A percentile compares a stretch with the other conserved stretches of the same genome.
phyloP scores from a whole-genome alignment of 1,139 yeast genomes.

The Saccharomyces hybrid region DNA sequence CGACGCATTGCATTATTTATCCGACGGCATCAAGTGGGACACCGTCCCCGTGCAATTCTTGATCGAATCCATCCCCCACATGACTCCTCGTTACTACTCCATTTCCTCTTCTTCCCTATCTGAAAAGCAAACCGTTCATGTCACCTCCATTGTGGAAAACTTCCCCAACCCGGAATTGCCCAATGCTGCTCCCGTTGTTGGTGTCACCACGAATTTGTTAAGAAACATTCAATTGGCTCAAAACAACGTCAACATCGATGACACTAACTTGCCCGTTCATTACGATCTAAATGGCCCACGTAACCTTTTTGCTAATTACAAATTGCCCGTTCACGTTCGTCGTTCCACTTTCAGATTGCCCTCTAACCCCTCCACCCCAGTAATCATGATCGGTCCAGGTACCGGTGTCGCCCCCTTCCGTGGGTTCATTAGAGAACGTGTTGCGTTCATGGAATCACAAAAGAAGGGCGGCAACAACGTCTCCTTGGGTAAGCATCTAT shows the following conservation, averaged over 20 bases:
- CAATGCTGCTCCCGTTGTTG: constrained; percentile 34
- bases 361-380: constrained; percentile 70
- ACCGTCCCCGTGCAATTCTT: constrained; percentile 78
- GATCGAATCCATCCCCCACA: constrained; percentile 69
- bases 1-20: constrained; percentile 58
- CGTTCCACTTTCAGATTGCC: constrained; percentile 94
- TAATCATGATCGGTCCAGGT: constrained; percentile 94
- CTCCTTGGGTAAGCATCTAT: constrained; percentile 62
- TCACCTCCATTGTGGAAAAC: constrained; percentile 87
- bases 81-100: constrained; percentile 94
- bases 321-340: constrained; percentile 86
- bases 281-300: constrained; percentile 84
- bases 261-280: constrained; percentile 38
- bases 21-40: constrained; percentile 56
- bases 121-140: constrained; percentile 66
- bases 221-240: constrained; percentile 63
- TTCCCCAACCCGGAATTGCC: constrained; percentile 36
- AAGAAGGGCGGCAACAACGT: constrained; percentile 28
- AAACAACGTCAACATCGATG: constrained; percentile 38
- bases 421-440: constrained; percentile 84
- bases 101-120: constrained; percentile 83
- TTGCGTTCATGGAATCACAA: constrained; percentile 45
- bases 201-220: constrained; percentile 87
- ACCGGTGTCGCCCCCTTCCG: constrained; percentile 98
- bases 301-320: constrained; percentile 44